Percentiles rank a stretch among this genome's conserved stretches.
phyloP scores from a whole-genome alignment of 2,329 filamentous ascomycete genomes.

The Ophiostoma ulmi region DNA sequence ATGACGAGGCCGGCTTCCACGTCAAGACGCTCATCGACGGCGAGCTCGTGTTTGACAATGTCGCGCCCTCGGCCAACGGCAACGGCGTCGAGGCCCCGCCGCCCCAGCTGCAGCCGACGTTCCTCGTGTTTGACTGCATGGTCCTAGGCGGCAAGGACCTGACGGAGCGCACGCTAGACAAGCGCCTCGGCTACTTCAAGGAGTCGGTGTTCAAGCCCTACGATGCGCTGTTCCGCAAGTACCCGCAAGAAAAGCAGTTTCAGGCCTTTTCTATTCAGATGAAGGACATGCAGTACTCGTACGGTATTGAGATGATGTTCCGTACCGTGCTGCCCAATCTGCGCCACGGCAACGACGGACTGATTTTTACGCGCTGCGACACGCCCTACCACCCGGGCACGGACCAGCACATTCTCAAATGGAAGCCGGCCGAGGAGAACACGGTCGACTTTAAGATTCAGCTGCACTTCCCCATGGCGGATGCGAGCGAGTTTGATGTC shows the following conservation, averaged over 20 bases:
- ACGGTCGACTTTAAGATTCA: slow-evolving; percentile 85
- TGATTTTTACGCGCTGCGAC: slow-evolving; percentile 94
- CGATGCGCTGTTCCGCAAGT: slow-evolving; percentile 56
- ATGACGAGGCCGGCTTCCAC: slow-evolving; percentile 61
- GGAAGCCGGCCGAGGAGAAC: slow-evolving; percentile 95
- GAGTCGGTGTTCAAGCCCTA: slow-evolving; percentile 71
- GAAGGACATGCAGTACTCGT: slow-evolving; percentile 84
- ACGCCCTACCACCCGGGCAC: slow-evolving; percentile 86
- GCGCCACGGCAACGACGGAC: slow-evolving; percentile 88
- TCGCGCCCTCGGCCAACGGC: slow-evolving; percentile 42
- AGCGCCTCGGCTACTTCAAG: slow-evolving; percentile 81
- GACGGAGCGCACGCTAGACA: slow-evolving; percentile 76
- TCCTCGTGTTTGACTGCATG: slow-evolving; percentile 90
- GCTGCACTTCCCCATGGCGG: slow-evolving; percentile 62
- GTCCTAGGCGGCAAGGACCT: slow-evolving; percentile 71
- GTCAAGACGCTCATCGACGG: slow-evolving; percentile 80
- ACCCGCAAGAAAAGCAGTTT: slow-evolving; percentile 62
- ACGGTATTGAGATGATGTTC: slow-evolving; percentile 91
- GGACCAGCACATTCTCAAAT: slow-evolving; percentile 90
- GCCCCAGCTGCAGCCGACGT: slow-evolving; percentile 60
- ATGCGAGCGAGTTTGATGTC: slow-evolving; percentile 65
- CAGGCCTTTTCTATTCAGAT: slow-evolving; percentile 78
- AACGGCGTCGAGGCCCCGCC: not conserved
- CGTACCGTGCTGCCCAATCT: slow-evolving; percentile 74
- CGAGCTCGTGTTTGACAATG: slow-evolving; percentile 83